phyloP scores from a whole-genome alignment of 306 rosid species.

The Clitoria ternatea region DNA sequence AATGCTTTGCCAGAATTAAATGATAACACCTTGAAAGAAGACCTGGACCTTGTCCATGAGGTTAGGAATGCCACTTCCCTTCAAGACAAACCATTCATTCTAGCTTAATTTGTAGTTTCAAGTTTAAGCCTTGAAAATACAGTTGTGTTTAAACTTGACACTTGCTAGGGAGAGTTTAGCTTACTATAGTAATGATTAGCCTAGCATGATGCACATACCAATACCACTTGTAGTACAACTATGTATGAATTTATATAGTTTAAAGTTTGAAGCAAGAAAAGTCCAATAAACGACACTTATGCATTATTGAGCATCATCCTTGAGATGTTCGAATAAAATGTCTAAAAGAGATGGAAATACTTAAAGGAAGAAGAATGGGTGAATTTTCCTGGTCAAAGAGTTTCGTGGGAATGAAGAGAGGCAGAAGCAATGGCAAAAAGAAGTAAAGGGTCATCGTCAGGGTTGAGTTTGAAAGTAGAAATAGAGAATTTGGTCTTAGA shows the following conservation, averaged over 20 bases:
- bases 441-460: conserved; percentile 45
- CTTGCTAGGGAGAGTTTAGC: no score
- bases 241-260: not conserved
- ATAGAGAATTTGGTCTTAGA: conserved; percentile 12
- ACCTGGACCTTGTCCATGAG: no score
- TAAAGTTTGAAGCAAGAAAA: not conserved
- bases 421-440: conserved; percentile 48
- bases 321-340: conserved; percentile 38
- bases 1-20: no score
- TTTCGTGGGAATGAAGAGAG: conserved; percentile 63
- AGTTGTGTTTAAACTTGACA: no score
- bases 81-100: no score
- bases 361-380: not conserved
- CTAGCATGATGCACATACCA: not conserved
- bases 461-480: conserved; percentile 41
- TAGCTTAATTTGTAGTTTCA: no score
- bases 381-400: conserved; percentile 48
- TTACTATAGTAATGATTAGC: no score
- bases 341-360: not conserved
- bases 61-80: no score
- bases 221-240: not conserved
- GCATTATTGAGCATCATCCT: not conserved
- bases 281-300: not conserved
- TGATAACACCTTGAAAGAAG: no score
- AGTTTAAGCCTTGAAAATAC: no score